phyloP scores from a whole-genome alignment of 2,329 filamentous ascomycete species.

The Scedosporium apiospermum region DNA sequence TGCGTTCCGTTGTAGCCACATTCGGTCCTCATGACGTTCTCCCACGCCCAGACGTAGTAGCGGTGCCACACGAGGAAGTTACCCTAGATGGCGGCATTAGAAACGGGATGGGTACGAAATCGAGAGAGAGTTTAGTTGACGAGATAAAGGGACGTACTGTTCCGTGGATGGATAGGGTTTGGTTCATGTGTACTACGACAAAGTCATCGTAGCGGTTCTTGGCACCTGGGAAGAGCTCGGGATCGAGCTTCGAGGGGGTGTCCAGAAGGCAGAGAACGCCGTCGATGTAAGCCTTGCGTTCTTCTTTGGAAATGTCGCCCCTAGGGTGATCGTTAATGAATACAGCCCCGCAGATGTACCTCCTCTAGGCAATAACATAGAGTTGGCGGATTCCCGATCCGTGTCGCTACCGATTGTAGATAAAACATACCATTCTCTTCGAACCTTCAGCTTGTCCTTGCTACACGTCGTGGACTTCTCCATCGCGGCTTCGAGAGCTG shows the following conservation, averaged over 20 bases:
- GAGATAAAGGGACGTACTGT: conserved; percentile 12
- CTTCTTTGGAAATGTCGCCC: conserved; percentile 7
- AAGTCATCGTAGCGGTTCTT: conserved; percentile 22
- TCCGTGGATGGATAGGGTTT: conserved; percentile 14
- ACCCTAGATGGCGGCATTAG: conserved; percentile 12
- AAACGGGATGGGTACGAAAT: no score
- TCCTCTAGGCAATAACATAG: no score
- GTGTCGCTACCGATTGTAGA: not conserved
- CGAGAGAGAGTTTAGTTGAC: not conserved
- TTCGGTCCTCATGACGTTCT: conserved; percentile 28
- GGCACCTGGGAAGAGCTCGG: conserved; percentile 15
- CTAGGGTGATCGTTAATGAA: not conserved
- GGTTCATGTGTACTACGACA: conserved; percentile 21
- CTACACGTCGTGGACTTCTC: conserved; percentile 15
- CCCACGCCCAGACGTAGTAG: conserved; percentile 28
- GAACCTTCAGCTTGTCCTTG: conserved; percentile 14
- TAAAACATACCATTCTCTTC: conserved; percentile 14
- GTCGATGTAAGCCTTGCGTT: conserved; percentile 16
- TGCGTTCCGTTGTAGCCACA: conserved; percentile 30
- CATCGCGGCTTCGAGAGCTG: conserved; percentile 14
- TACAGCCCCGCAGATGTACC: no score
- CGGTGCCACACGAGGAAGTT: conserved; percentile 33
- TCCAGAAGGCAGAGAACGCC: conserved; percentile 16
- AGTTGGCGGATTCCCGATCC: not conserved
- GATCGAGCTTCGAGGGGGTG: conserved; percentile 15